Evolutionary conservation across 768 basidiomycete genomes (phyloP).

Genomic region (Serendipita vermifera): DNA sequence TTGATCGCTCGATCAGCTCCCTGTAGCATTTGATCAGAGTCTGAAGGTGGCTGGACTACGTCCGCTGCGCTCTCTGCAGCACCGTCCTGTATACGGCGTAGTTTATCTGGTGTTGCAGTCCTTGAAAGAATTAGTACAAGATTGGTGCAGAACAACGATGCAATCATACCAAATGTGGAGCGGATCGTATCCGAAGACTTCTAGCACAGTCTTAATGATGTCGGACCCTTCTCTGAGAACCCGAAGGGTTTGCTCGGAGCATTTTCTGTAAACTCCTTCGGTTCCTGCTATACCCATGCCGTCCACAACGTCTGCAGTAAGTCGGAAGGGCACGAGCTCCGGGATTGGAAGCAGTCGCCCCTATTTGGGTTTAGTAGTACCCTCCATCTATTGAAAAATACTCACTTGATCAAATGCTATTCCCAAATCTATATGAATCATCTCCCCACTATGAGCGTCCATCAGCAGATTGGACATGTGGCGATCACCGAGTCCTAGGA

Average conservation of each 20-base stretch:
- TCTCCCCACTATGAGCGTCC: constrained; percentile 68
- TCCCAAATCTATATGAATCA: constrained; percentile 92
- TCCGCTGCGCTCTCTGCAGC: constrained; percentile 21
- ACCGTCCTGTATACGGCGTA: constrained; percentile 47
- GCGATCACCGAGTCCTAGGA: constrained; percentile 85
- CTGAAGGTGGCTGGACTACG: constrained; percentile 19
- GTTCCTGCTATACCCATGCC: constrained; percentile 85
- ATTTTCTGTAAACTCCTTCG: constrained; percentile 88
- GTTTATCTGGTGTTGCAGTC: constrained; percentile 67
- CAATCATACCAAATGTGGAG: constrained; percentile 70
- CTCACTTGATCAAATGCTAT: constrained; percentile 90
- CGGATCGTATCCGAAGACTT: constrained; percentile 95
- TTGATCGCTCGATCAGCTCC: constrained; percentile 81
- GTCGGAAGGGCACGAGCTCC: constrained; percentile 86
- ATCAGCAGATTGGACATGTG: constrained; percentile 87
- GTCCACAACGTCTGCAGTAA: constrained; percentile 89
- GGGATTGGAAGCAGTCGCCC: constrained; percentile 68
- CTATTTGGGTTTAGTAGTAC: constrained; percentile 27
- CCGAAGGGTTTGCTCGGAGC: constrained; percentile 86
- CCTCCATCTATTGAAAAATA: neutral
- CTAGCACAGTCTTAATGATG: constrained; percentile 86
- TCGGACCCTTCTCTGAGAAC: constrained; percentile 77
- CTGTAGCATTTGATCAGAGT: constrained; percentile 46
- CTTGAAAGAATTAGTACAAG: constrained; percentile 17
- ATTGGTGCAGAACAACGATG: neutral